Percentiles rank a stretch among this genome's conserved stretches.
These are phyloP conservation scores for Pleurotus djamor DNA, from an alignment of 768 basidiomycete genomes.

Conservation along the genomic window DNA sequence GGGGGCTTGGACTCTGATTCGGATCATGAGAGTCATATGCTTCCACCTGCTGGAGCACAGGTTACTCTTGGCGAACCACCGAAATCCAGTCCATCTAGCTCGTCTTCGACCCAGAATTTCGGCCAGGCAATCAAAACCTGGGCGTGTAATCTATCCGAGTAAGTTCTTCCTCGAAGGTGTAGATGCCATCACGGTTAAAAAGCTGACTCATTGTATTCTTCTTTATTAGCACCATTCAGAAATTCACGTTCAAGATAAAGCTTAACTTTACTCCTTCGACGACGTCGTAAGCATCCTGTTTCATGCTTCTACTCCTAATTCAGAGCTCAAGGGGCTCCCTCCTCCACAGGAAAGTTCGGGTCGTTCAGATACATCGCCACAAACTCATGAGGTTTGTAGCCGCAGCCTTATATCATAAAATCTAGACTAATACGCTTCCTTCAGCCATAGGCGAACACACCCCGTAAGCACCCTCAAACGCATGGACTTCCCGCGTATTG, in stretches of 20 bases:
- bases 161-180: neutral
- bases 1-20: constrained; percentile 6
- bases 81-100: neutral
- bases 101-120: neutral
- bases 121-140: neutral
- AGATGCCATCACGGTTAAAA: neutral
- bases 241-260: constrained; percentile 1
- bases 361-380: neutral
- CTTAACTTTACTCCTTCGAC: neutral
- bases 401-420: too few species aligned
- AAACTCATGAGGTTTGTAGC: neutral
- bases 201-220: neutral
- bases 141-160: neutral
- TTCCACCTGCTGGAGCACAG: constrained; percentile 3
- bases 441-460: too few species aligned
- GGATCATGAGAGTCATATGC: constrained; percentile 5
- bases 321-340: neutral
- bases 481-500: too few species aligned
- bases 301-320: too few species aligned
- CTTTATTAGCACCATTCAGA: neutral
- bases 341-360: neutral
- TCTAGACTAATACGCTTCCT: too few species aligned
- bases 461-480: too few species aligned
- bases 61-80: neutral
- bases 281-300: neutral